Base-by-base conservation (phyloP, 2,329 filamentous ascomycete species). In the Microdochium paspali region DNA sequence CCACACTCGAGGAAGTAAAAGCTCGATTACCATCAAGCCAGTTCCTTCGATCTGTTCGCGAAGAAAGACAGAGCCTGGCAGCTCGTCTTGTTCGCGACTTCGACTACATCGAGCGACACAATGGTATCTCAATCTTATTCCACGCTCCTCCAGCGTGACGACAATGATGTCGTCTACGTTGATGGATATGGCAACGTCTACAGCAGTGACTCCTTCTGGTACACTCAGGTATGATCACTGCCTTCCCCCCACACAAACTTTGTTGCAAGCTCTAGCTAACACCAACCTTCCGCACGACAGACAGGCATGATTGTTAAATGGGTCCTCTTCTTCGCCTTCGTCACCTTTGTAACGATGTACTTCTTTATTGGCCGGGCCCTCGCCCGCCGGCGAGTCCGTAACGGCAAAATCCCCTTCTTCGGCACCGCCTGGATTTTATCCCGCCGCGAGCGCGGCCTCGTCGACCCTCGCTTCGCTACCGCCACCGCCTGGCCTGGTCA, bases 331-430 rank as follows among this genome's bases (percentile, higher is more conserved):
- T 75, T 77, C 50, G 67, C 71, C 51, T 61, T 91, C 53, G 69
- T 87, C 56, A 49, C 74, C 47, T 48, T 80, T 50, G 65, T 87
- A 57, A 61, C 79, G 46, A 56, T 72, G 39, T 88, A 82, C 71
- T 70, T 90, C 57, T 54, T 87, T 47, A 71, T 79, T 50, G 85
- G 85, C 51, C 85, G 85, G 62, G 66, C 78, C 44, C 87, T 91
- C 65, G 87, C 86, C 43, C 79, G 79, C 61, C 66, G 67, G 43
- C 74, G 87, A 44, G 71, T 90, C 53, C 72, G 69, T 51, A 83
- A 81, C 61, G 85, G 85, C 1, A 68, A 81, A 31, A 69, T 72
- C 18, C 83, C 86, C 15, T 65, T 90, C 30, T 66, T 65, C 51
- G 91, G 91, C 60, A 86, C 93, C 65, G 71, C 82, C 57, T 80